phyloP scores from a whole-genome alignment of 2,329 filamentous ascomycete genomes.

The Uncinocarpus reesii region DNA sequence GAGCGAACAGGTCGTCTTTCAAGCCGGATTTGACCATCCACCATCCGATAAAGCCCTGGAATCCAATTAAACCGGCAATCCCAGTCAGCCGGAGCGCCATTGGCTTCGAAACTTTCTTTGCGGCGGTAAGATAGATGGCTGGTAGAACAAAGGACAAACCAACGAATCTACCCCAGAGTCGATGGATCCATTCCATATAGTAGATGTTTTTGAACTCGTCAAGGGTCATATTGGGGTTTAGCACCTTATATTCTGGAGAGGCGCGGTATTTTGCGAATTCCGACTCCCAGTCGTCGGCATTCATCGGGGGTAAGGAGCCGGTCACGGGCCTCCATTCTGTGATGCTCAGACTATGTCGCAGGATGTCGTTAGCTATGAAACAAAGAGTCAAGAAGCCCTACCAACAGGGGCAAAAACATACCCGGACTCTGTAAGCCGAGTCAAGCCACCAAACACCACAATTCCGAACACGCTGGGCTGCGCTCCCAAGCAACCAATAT shows the following conservation, averaged over 20 bases:
- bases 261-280: constrained; percentile 89
- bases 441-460: constrained; percentile 88
- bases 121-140: constrained; percentile 75
- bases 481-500: constrained; percentile 87
- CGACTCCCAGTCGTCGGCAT: constrained; percentile 70
- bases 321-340: constrained; percentile 98
- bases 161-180: constrained; percentile 86
- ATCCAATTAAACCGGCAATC: constrained; percentile 81
- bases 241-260: constrained; percentile 81
- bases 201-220: constrained; percentile 97
- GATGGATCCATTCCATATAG: constrained; percentile 98
- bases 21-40: constrained; percentile 99
- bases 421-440: constrained; percentile 91
- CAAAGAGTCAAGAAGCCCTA: neutral
- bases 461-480: constrained; percentile 93
- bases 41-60: constrained; percentile 93
- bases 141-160: constrained; percentile 83
- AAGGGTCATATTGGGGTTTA: constrained; percentile 88
- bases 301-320: constrained; percentile 75
- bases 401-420: constrained; percentile 34
- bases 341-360: constrained; percentile 83
- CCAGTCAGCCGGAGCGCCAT: constrained; percentile 71
- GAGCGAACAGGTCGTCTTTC: constrained; percentile 88
- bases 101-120: constrained; percentile 62
- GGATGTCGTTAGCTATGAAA: constrained; percentile 8